These are phyloP conservation scores for Inga laurina DNA, from an alignment of 306 rosid species.

Conservation along the genomic window DNA sequence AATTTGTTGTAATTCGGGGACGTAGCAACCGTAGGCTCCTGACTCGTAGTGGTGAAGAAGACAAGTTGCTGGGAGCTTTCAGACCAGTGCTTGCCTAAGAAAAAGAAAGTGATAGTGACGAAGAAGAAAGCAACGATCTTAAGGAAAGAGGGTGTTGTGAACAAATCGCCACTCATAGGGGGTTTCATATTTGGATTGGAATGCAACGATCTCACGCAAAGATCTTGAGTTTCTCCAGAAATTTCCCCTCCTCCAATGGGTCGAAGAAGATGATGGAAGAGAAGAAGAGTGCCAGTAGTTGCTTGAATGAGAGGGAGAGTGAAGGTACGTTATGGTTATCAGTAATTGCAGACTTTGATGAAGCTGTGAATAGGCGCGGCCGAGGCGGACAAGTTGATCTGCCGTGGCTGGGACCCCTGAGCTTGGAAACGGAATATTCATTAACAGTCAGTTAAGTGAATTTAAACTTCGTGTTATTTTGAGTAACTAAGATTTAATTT, in stretches of 20 bases:
- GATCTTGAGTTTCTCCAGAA: neutral
- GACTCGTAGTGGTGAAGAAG: constrained; percentile 50
- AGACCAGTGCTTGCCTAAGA: constrained; percentile 80
- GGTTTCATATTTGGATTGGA: constrained; percentile 40
- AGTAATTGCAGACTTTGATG: neutral
- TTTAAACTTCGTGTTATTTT: no score
- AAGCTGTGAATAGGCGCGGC: constrained; percentile 7
- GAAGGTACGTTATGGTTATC: neutral
- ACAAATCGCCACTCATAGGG: constrained; percentile 41
- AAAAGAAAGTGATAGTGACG: constrained; percentile 61
- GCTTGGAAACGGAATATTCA: no score
- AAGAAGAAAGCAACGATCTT: constrained; percentile 53
- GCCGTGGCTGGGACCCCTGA: neutral
- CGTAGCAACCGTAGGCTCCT: constrained; percentile 44
- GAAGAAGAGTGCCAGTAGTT: neutral
- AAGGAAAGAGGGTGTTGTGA: constrained; percentile 36
- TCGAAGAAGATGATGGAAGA: neutral
- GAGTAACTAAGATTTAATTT: no score
- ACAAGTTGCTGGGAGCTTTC: constrained; percentile 71
- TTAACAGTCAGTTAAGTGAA: no score
- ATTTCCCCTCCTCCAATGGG: neutral
- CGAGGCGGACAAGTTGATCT: no score
- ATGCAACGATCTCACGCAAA: neutral
- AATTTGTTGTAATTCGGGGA: constrained; percentile 64
- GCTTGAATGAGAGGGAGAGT: neutral